Conservation (phyloP, 1,139 yeast genomes). For the Saccharomyces uvarum region DNA sequence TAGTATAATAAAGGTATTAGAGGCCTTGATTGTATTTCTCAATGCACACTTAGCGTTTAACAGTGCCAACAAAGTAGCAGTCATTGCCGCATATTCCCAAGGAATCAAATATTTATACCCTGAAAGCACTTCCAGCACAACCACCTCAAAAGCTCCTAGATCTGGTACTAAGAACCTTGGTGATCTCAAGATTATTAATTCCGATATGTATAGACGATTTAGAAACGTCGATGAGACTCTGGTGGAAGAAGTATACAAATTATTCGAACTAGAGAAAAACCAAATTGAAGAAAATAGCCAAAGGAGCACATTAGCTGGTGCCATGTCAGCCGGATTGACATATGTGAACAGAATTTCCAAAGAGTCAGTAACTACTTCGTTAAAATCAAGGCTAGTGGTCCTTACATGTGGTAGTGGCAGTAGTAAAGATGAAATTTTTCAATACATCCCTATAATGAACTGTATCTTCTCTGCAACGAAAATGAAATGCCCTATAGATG, state of each 20-base stretch:
- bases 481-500: constrained; percentile 82
- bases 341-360: constrained; percentile 65
- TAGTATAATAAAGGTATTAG: constrained; percentile 24
- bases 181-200: constrained; percentile 26
- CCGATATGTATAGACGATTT: constrained; percentile 82
- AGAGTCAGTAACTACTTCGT: constrained; percentile 39
- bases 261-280: constrained; percentile 34
- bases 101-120: constrained; percentile 76
- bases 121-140: constrained; percentile 16
- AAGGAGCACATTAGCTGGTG: constrained; percentile 62
- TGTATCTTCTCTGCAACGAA: constrained; percentile 94
- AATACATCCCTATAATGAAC: constrained; percentile 92
- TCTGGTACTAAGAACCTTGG: constrained; percentile 17
- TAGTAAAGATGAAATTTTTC: constrained; percentile 68
- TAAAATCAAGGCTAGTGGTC: constrained; percentile 67
- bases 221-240: constrained; percentile 73
- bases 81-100: constrained; percentile 66
- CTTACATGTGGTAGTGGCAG: constrained; percentile 47
- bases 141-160: constrained; percentile 6
- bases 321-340: constrained; percentile 58
- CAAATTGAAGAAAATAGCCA: constrained; percentile 20
- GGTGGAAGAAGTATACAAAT: constrained; percentile 48
- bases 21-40: constrained; percentile 34
- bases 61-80: constrained; percentile 77
- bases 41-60: constrained; percentile 85